These are phyloP conservation scores for Adansonia gregorii DNA, from an alignment of 441 rosid species.

Conservation along the genomic window DNA sequence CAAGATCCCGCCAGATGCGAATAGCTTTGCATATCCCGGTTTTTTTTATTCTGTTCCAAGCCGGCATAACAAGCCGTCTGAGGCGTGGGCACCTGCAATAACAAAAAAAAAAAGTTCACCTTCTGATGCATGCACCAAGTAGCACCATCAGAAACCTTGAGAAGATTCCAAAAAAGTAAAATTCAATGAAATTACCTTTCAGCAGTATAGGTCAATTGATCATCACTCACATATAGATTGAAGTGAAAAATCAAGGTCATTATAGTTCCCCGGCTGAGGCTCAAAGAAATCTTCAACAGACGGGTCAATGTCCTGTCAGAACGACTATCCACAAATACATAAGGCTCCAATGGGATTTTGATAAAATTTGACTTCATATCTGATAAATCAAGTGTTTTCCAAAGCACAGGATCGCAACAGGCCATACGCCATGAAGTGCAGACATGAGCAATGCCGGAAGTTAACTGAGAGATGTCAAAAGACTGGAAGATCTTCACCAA, in stretches of 20 bases:
- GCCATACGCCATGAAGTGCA: constrained; percentile 81
- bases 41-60: constrained; percentile 84
- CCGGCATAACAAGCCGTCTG: constrained; percentile 72
- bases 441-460: constrained; percentile 71
- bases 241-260: constrained; percentile 68
- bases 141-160: constrained; percentile 18
- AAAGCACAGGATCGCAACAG: constrained; percentile 76
- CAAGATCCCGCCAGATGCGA: constrained; percentile 71
- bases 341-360: constrained; percentile 71
- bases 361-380: constrained; percentile 69
- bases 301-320: constrained; percentile 62
- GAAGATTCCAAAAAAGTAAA: not conserved
- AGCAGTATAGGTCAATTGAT: constrained; percentile 81
- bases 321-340: constrained; percentile 62
- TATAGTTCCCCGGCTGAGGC: constrained; percentile 63
- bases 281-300: constrained; percentile 64
- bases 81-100: constrained; percentile 63
- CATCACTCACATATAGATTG: constrained; percentile 66
- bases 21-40: constrained; percentile 77
- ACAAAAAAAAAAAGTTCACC: constrained; percentile 23
- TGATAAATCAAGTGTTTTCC: constrained; percentile 86
- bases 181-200: constrained; percentile 51
- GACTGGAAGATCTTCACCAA: constrained; percentile 71
- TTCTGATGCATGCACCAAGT: not conserved
- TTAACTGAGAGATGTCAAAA: constrained; percentile 56